A percentile compares a stretch with the other conserved stretches of the same genome.
These are phyloP conservation scores for Bipolaris cookei DNA, from an alignment of 2,329 filamentous ascomycete genomes.

Conservation along the genomic window DNA sequence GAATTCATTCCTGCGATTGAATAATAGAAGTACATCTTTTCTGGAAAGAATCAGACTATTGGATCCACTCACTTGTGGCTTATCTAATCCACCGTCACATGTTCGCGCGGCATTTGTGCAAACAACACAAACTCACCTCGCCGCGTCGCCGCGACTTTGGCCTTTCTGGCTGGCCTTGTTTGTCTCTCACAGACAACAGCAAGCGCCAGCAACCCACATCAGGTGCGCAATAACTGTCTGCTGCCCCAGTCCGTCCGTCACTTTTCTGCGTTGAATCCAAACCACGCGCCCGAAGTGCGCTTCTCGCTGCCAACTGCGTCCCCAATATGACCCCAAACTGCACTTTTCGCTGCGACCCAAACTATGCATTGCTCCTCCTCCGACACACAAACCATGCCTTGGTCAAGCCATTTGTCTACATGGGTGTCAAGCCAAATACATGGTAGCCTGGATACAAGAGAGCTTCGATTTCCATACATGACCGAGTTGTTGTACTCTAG, in stretches of 20 bases:
- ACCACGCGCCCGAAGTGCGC: conserved; percentile 8
- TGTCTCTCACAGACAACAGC: conserved; percentile 34
- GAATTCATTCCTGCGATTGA: too few relatives aligned
- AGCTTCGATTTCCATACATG: conserved; percentile 15
- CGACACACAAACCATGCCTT: conserved; percentile 19
- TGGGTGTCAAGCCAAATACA: conserved; percentile 25
- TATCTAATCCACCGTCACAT: conserved; percentile 25
- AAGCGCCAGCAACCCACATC: conserved; percentile 34
- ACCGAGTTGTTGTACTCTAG: conserved; percentile 21
- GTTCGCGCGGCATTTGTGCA: conserved; percentile 23
- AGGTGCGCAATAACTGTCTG: conserved; percentile 31
- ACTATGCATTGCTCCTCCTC: conserved; percentile 10
- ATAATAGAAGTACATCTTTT: too few relatives aligned
- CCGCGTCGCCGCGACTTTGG: conserved; percentile 18
- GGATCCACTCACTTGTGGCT: conserved; percentile 4
- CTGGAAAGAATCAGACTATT: too few relatives aligned
- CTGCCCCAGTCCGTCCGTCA: conserved; percentile 13
- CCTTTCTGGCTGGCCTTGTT: conserved; percentile 25
- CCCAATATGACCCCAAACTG: conserved; percentile 4
- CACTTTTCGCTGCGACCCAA: conserved; percentile 16
- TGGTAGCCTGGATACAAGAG: conserved; percentile 28
- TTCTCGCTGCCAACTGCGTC: conserved; percentile 9
- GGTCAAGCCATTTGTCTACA: conserved; percentile 17
- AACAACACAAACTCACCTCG: conserved; percentile 41
- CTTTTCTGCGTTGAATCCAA: conserved; percentile 15